Evolutionary conservation across 805 yeast genomes (phyloP).

Genomic region (Starmerella bombicola): DNA sequence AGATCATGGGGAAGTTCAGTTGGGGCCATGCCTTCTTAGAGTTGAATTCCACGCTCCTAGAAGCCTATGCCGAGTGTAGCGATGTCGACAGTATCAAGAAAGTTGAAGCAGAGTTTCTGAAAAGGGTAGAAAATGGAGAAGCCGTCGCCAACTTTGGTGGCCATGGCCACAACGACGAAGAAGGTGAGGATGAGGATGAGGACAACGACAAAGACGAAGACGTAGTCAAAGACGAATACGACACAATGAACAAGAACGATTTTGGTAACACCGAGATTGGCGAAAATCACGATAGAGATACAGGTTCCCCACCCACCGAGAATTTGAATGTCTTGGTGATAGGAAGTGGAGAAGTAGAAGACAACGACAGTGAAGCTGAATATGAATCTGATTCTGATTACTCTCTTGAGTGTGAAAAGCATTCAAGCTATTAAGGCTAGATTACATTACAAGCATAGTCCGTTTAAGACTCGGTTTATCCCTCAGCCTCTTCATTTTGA

Average conservation of each 20-base stretch:
- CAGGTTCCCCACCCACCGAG: too few relatives aligned
- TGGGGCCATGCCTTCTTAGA: constrained; percentile 89
- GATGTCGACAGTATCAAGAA: constrained; percentile 59
- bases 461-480: neutral
- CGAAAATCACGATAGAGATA: too few relatives aligned
- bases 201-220: neutral
- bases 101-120: constrained; percentile 70
- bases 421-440: too few relatives aligned
- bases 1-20: constrained; percentile 63
- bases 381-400: too few relatives aligned
- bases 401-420: too few relatives aligned
- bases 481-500: constrained; percentile 6
- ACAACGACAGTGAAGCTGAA: constrained; percentile 9
- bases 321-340: constrained; percentile 17
- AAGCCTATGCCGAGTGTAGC: constrained; percentile 63
- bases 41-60: constrained; percentile 66
- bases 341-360: constrained; percentile 22
- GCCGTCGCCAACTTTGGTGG: constrained; percentile 20
- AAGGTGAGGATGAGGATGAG: neutral
- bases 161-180: constrained; percentile 29
- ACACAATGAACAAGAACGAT: too few relatives aligned
- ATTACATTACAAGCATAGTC: too few relatives aligned
- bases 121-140: constrained; percentile 21
- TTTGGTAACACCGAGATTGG: too few relatives aligned
- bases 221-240: too few relatives aligned